Conservation (phyloP, 306 rosid genomes). For the Spatholobus suberectus region DNA sequence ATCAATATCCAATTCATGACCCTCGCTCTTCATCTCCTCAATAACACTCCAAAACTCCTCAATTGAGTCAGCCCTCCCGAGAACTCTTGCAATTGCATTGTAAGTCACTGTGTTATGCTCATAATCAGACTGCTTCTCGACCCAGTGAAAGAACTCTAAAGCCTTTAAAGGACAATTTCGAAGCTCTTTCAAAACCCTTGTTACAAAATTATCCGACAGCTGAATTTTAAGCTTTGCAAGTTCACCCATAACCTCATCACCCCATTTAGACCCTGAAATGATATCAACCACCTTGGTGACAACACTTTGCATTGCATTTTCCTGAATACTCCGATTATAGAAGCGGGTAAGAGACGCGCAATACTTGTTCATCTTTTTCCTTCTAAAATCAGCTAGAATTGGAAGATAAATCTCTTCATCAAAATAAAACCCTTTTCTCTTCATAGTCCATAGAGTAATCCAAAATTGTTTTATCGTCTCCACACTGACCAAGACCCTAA, state of each 20-base stretch:
- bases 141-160: constrained; percentile 71
- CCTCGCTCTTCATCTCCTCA: constrained; percentile 68
- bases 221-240: constrained; percentile 54
- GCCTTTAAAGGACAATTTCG: constrained; percentile 59
- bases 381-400: constrained; percentile 49
- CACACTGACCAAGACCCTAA: constrained; percentile 59
- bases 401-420: constrained; percentile 60
- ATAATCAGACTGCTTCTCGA: constrained; percentile 49
- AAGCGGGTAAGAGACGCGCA: constrained; percentile 54
- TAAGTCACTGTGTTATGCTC: constrained; percentile 66
- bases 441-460: constrained; percentile 61
- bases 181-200: constrained; percentile 71
- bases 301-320: constrained; percentile 57
- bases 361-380: constrained; percentile 60
- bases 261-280: constrained; percentile 68
- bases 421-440: constrained; percentile 67
- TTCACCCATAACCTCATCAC: constrained; percentile 49
- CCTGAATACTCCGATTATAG: constrained; percentile 55
- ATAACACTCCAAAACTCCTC: constrained; percentile 72
- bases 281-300: constrained; percentile 61
- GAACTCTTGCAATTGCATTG: constrained; percentile 73
- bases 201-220: constrained; percentile 61
- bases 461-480: constrained; percentile 72
- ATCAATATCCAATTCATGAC: constrained; percentile 76
- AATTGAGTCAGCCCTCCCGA: constrained; percentile 60